Conservation (phyloP, 306 rosid genomes). For the Vigna hirtella region DNA sequence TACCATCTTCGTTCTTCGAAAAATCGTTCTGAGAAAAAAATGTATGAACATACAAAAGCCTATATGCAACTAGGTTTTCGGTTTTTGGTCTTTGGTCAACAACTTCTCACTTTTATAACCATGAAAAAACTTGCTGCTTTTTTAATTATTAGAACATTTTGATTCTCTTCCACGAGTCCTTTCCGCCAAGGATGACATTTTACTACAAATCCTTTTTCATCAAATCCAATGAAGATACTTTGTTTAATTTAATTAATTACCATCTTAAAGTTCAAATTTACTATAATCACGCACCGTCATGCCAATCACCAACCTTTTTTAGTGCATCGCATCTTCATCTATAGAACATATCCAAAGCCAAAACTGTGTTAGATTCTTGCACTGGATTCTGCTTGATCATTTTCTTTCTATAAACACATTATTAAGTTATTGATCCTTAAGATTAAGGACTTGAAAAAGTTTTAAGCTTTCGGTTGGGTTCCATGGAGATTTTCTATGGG, state of each 20-base stretch:
- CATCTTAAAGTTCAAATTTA: constrained; percentile 28
- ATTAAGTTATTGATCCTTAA: constrained; percentile 25
- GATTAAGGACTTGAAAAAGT: background rate
- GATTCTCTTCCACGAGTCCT: constrained; percentile 45
- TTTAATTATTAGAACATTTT: constrained; percentile 46
- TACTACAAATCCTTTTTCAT: constrained; percentile 38
- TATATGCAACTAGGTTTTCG: background rate
- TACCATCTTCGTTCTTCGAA: background rate
- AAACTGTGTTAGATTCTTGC: constrained; percentile 41
- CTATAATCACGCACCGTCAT: constrained; percentile 47
- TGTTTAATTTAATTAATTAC: background rate
- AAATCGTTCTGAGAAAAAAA: background rate
- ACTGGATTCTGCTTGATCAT: constrained; percentile 43
- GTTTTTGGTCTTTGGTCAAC: constrained; percentile 43
- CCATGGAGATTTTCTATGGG: constrained; percentile 23
- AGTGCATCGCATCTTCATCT: constrained; percentile 32
- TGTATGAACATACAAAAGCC: background rate
- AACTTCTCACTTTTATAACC: constrained; percentile 29
- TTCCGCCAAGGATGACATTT: constrained; percentile 70
- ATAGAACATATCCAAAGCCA: constrained; percentile 46
- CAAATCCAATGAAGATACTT: constrained; percentile 40
- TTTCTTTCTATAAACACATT: background rate
- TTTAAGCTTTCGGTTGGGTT: constrained; percentile 44
- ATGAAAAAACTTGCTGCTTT: constrained; percentile 29
- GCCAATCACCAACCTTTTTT: constrained; percentile 40